Percentiles rank a stretch among this genome's conserved stretches.
Conservation (phyloP, 2,329 filamentous ascomycete species). For the Stachybotrys elegans region DNA sequence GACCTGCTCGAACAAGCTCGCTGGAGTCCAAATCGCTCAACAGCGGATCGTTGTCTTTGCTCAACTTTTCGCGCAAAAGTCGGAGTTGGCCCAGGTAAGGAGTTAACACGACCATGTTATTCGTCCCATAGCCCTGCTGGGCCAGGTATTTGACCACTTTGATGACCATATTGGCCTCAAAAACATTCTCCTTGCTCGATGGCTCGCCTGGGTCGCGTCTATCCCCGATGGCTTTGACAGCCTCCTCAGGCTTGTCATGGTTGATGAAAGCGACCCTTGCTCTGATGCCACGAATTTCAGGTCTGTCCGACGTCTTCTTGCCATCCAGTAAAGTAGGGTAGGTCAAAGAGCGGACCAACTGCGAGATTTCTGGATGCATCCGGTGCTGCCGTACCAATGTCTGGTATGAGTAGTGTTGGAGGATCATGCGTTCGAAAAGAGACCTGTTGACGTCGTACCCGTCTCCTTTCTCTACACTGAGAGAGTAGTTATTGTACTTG, state of each 20-base stretch:
- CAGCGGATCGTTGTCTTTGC: conserved; percentile 54
- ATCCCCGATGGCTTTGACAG: conserved; percentile 37
- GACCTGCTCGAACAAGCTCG: conserved; percentile 54
- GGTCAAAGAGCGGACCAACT: conserved; percentile 49
- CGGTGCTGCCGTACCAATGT: conserved; percentile 60
- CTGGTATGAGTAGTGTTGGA: conserved; percentile 45
- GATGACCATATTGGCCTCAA: conserved; percentile 63
- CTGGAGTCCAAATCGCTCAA: conserved; percentile 64
- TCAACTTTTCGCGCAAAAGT: conserved; percentile 48
- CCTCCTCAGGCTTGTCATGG: conserved; percentile 51
- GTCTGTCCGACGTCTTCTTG: conserved; percentile 39
- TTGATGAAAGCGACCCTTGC: conserved; percentile 62
- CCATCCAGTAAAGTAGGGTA: conserved; percentile 59
- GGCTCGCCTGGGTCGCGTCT: conserved; percentile 42
- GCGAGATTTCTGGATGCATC: conserved; percentile 64
- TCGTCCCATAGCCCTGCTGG: conserved; percentile 65
- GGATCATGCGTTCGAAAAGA: conserved; percentile 63
- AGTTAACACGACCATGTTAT: conserved; percentile 63
- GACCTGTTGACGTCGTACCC: conserved; percentile 65
- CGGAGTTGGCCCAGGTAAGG: conserved; percentile 68
- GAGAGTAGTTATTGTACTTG: conserved; percentile 55
- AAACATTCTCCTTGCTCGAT: conserved; percentile 54
- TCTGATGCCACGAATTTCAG: conserved; percentile 49
- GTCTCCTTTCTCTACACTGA: conserved; percentile 58
- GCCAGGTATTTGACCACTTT: conserved; percentile 61